A percentile compares a stretch with the other conserved stretches of the same genome.
phyloP scores from a whole-genome alignment of 768 basidiomycete species.

The Phlebiopsis gigantea region DNA sequence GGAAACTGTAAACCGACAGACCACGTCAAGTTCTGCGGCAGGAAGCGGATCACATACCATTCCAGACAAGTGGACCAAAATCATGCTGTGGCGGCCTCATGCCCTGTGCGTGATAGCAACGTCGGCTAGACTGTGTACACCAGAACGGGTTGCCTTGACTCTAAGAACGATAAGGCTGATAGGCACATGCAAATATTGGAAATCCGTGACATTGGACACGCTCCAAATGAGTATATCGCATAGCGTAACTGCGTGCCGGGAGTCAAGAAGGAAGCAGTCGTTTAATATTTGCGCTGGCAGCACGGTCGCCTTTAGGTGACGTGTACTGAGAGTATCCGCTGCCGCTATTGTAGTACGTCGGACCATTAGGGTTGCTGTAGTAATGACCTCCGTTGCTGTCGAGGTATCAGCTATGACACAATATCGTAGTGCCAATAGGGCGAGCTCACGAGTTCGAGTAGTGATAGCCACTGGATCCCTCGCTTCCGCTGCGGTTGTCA shows the following conservation, averaged over 20 bases:
- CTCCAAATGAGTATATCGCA: not conserved
- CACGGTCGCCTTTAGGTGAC: constrained; percentile 35
- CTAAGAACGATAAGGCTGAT: too few relatives aligned
- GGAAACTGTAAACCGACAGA: too few relatives aligned
- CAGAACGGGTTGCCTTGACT: too few relatives aligned
- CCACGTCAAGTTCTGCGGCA: too few relatives aligned
- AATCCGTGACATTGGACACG: too few relatives aligned
- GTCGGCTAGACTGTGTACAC: too few relatives aligned
- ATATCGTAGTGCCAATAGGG: not conserved
- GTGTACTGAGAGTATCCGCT: constrained; percentile 46
- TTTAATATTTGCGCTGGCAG: too few relatives aligned
- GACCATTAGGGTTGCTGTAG: constrained; percentile 55
- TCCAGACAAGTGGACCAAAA: too few relatives aligned
- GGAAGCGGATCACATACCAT: too few relatives aligned
- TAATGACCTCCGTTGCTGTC: constrained; percentile 54
- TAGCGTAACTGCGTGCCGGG: not conserved
- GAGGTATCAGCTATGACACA: not conserved
- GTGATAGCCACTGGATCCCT: constrained; percentile 44
- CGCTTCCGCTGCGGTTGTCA: constrained; percentile 45
- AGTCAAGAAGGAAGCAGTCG: not conserved
- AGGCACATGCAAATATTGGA: too few relatives aligned
- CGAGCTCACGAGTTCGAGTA: constrained; percentile 53
- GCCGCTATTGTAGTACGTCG: constrained; percentile 54
- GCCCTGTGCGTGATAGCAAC: too few relatives aligned
- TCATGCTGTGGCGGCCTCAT: too few relatives aligned